Evolutionary conservation across 306 rosid species (phyloP), one percentile per base, ranked within the genome.

Genomic region (Coriaria nepalensis): DNA sequence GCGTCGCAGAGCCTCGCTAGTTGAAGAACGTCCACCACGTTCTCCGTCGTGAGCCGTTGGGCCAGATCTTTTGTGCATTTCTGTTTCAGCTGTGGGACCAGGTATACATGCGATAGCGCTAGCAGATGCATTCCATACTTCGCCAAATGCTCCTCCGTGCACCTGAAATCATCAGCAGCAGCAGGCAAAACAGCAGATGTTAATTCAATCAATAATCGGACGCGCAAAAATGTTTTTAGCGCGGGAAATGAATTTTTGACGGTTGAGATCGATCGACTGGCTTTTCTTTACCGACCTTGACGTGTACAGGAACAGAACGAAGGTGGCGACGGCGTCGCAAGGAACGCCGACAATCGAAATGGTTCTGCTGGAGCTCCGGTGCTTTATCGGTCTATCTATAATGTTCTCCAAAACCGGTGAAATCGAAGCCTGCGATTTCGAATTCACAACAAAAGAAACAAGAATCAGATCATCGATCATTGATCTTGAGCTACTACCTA

Each of bases 1-100:
- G 98, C 92, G 34, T 90, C 90, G 67, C 94, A 90, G 74, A 90
- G 78, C 52, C 78, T 74, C 0, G 95, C 94, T 10, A 90, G 79
- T 60, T 90, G 96, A 10, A 90, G 79, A 35, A 85, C 60, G 35
- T 90, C 98, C 61, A 90, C 94, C 39, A 82, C 95, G 68, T 75
- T 81, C 11, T 85, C 95, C 2, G 49, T 47, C 14, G 79, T 70
- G 57, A 90, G 63, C 49, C 92, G 72, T 42, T 72, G 71, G 2
- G 52, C 60, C 32, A 90, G 43, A 4, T 65, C 82, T 70, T 75
- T 90, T 20, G 47, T 58, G 67, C 94, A 85, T 6, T 55, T 61
- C 63, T 68, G 82, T 58, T 90, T 90, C 78, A 90, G 73, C 46
- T 79, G 81, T 8, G 95, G 94, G 12, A 90, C 83, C 50, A 61